Base-by-base conservation (phyloP, 208 protist species). In the Lotmaria passim region DNA sequence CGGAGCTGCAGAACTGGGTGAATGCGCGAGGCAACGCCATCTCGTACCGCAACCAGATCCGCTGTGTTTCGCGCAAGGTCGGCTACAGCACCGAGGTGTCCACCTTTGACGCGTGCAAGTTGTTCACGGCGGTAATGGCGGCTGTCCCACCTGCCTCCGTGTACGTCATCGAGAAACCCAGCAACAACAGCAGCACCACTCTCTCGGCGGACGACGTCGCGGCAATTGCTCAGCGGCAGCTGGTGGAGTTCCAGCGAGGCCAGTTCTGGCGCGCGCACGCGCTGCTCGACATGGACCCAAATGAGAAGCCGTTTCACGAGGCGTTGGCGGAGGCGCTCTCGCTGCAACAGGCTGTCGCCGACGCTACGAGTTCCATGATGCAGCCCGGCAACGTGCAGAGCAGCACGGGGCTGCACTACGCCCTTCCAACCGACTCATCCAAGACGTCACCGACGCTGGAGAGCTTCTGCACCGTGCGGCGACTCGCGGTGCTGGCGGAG, bases 371-470 rank as follows among this genome's bases (percentile, higher is more conserved):
- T 48, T 85, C 89, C 11, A 53, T 96, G 14, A 91, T 96, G 87
- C 91, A 94, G 71, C 89, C 87, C 2, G 89, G 91, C 30, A 83
- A 91, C 56, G 71, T 96, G 50, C 87, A 93, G 69, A 91, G 85
- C 81, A 96, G 85, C 24, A 78, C 75, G 17, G 86, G 83, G 0
- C 65, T 96, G 47, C 91, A 96, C 71, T 96, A 93, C 70, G 67
- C 81, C 2, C 73, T 89, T 15, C 91, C 85, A 0, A 81, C 60
- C 31, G 91, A 94, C 71, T 73, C 89, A 8, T 75, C 72, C 44
- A 87, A 86, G 58, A 88, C 79, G 2, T 85, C 83, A 0, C 77
- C 83, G 5, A 81, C 91, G 26, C 59, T 94, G 24, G 89, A 96
- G 56, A 86, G 76, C 34, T 96, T 96, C 74, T 80, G 72, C 31